These are phyloP conservation scores for Metrosideros polymorpha DNA, from an alignment of 441 rosid genomes.

Conservation along the genomic window DNA sequence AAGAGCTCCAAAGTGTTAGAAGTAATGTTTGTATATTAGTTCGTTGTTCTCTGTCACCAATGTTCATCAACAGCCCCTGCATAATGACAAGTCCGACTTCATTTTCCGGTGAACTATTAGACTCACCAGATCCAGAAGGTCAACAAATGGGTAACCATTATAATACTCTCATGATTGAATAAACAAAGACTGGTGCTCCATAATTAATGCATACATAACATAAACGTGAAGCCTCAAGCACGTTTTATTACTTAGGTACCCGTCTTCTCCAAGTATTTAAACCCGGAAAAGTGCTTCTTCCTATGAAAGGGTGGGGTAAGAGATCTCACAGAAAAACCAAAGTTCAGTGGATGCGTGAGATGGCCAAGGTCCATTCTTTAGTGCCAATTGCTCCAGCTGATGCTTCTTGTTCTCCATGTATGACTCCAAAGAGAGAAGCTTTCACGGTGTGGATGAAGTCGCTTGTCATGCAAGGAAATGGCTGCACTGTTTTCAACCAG, in stretches of 20 bases:
- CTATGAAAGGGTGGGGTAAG: neutral
- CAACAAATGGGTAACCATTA: neutral
- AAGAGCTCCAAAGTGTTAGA: neutral
- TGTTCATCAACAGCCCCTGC: neutral
- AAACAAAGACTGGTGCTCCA: neutral
- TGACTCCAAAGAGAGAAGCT: neutral
- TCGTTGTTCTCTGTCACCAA: neutral
- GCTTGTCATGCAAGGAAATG: constrained; percentile 1
- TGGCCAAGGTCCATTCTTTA: constrained; percentile 1
- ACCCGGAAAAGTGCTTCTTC: neutral
- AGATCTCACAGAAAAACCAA: neutral
- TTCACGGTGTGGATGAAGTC: constrained; percentile 3
- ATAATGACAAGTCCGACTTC: neutral
- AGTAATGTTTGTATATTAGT: neutral
- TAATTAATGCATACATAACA: neutral
- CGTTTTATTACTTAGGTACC: neutral
- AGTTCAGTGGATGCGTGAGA: neutral
- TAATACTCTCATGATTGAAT: neutral
- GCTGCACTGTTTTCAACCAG: neutral
- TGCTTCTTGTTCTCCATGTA: neutral
- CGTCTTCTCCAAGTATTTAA: neutral
- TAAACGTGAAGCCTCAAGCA: neutral
- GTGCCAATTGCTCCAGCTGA: neutral
- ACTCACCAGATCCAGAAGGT: neutral
- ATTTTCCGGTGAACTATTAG: neutral